Evolutionary conservation across 495 filamentous ascomycete species (phyloP).

Genomic region (Penicillium verhagenii): DNA sequence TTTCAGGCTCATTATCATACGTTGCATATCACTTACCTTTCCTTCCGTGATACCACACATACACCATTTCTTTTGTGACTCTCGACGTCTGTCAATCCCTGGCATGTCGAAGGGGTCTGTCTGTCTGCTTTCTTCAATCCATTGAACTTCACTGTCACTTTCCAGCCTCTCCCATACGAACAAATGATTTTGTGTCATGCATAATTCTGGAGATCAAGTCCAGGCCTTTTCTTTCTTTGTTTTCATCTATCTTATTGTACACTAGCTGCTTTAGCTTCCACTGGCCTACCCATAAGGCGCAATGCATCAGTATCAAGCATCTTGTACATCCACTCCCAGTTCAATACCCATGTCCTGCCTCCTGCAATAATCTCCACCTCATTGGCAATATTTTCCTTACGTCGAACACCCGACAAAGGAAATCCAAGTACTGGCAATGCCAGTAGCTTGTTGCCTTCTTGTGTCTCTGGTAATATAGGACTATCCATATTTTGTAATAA

Average conservation of each 20-base stretch:
- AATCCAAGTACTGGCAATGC: slow-evolving; percentile 34
- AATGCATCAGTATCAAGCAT: slow-evolving; percentile 38
- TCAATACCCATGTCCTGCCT: slow-evolving; percentile 20
- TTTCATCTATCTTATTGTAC: slow-evolving; percentile 27
- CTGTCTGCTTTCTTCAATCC: slow-evolving; percentile 16
- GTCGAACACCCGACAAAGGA: slow-evolving; percentile 9
- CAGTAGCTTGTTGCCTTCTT: slow-evolving; percentile 19
- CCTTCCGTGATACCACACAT: slow-evolving; percentile 21
- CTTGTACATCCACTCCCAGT: slow-evolving; percentile 49
- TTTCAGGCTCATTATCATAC: not conserved
- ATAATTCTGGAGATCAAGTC: slow-evolving; percentile 29
- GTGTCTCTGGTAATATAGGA: not conserved
- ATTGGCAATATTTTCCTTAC: not conserved
- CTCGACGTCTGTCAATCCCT: not conserved
- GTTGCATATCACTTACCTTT: slow-evolving; percentile 10
- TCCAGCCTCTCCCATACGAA: slow-evolving; percentile 14
- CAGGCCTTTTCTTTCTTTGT: slow-evolving; percentile 23
- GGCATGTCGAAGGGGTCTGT: slow-evolving; percentile 4
- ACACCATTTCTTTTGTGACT: slow-evolving; percentile 19
- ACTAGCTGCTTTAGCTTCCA: slow-evolving; percentile 23
- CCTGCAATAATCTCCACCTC: slow-evolving; percentile 13
- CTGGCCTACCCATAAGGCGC: slow-evolving; percentile 34
- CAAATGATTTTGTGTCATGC: slow-evolving; percentile 21
- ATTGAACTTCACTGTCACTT: slow-evolving; percentile 17
- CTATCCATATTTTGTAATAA: slow-evolving; percentile 13